Evolutionary conservation across 768 basidiomycete species (phyloP).

Genomic region (Lactifluus echinatus): DNA sequence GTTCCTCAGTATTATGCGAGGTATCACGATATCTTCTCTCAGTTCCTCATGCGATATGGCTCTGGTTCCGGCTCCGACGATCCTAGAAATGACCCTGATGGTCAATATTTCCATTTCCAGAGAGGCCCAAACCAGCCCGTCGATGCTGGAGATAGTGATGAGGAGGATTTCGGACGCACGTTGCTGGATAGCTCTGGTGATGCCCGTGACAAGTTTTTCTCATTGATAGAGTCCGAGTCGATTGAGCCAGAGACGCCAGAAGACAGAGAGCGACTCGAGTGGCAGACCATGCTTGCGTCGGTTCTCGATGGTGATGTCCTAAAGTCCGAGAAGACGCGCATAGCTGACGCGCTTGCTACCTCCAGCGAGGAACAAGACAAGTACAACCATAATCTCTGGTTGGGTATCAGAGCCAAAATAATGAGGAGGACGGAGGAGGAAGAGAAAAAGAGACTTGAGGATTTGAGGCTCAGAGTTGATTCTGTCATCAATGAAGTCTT

Average conservation of each 20-base stretch:
- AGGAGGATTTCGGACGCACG: constrained; percentile 49
- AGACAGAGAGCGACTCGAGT: constrained; percentile 80
- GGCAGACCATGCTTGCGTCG: constrained; percentile 93
- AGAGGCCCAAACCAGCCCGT: constrained; percentile 59
- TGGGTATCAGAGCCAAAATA: constrained; percentile 82
- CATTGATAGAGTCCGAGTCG: constrained; percentile 52
- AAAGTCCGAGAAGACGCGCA: constrained; percentile 89
- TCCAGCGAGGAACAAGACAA: constrained; percentile 61
- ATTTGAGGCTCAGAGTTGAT: constrained; percentile 77
- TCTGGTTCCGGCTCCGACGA: constrained; percentile 55
- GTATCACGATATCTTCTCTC: constrained; percentile 63
- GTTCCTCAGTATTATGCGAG: constrained; percentile 29
- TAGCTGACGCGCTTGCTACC: constrained; percentile 68
- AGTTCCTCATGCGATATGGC: constrained; percentile 71
- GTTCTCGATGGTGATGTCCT: constrained; percentile 92
- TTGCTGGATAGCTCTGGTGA: constrained; percentile 37
- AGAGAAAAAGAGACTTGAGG: constrained; percentile 74
- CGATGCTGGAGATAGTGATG: constrained; percentile 67
- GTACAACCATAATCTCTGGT: constrained; percentile 69
- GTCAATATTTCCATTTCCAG: constrained; percentile 74
- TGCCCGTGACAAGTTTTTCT: constrained; percentile 42
- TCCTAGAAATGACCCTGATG: constrained; percentile 72
- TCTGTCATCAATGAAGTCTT: constrained; percentile 76
- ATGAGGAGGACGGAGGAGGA: constrained; percentile 73
- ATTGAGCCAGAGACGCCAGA: constrained; percentile 60